Conservation (phyloP, 2,329 filamentous ascomycete genomes). For the Pestalotiopsis sp. region DNA sequence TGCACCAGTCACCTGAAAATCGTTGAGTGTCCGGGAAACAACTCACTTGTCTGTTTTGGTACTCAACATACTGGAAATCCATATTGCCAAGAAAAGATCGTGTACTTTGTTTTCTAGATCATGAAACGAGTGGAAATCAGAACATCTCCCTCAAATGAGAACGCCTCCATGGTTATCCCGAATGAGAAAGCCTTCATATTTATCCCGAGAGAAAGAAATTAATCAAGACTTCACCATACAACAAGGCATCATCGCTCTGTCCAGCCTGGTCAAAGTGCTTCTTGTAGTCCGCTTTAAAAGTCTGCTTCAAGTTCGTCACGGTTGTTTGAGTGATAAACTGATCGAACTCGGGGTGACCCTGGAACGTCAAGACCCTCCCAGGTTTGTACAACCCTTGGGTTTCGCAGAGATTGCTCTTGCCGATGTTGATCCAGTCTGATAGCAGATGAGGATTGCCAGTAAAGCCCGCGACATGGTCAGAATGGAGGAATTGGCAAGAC, state of each 20-base stretch:
- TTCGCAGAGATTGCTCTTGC: constrained; percentile 6
- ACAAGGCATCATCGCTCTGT: not conserved
- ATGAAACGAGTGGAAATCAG: too few species aligned
- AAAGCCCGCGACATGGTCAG: constrained; percentile 5
- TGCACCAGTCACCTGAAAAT: too few species aligned
- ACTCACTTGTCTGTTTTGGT: too few species aligned
- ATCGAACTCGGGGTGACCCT: constrained; percentile 16
- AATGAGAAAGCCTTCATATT: not conserved
- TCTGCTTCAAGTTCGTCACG: not conserved
- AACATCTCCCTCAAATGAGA: too few species aligned
- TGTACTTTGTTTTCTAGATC: too few species aligned
- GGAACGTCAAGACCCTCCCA: constrained; percentile 16
- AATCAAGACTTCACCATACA: not conserved
- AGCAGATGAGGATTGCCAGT: not conserved
- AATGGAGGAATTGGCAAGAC: constrained; percentile 14
- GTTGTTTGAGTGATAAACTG: not conserved
- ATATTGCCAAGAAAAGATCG: too few species aligned
- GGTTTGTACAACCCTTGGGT: constrained; percentile 12
- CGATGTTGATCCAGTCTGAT: constrained; percentile 8
- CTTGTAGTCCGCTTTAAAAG: not conserved
- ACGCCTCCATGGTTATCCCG: not conserved
- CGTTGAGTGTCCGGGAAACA: too few species aligned
- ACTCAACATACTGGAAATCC: too few species aligned
- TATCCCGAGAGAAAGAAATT: not conserved
- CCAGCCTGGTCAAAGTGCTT: not conserved